Base-by-base conservation (phyloP, 176 grass and related monocot species). In the Eragrostis curvula region DNA sequence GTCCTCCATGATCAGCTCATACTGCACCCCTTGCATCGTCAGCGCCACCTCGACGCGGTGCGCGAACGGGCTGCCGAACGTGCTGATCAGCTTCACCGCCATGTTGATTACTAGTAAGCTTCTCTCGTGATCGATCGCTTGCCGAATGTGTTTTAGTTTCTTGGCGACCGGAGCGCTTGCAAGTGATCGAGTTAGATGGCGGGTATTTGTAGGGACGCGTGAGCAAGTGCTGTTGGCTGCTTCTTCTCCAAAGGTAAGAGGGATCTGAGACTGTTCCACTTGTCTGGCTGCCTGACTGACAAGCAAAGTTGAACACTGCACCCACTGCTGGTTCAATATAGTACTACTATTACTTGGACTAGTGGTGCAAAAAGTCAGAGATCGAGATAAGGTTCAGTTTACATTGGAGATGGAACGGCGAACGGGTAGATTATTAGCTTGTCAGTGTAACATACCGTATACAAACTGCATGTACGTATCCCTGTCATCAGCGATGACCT, bases 1-100 rank as follows among this genome's bases (percentile, higher is more conserved):
- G 12, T 91, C 60, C 49, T 91, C 85, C 0, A 13, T 2, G 12
- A 87, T 6, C 13, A 83, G 17, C 73, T 91, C 85, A 71, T 87
- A 87, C 1, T 75, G 40, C 5, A 87, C 74, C 2, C 73, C 84
- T 59, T 90, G 87, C 1, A 90, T 68, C 12, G 49, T 2, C 59
- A 91, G 59, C 3, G 80, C 89, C 0, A 52, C 70, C 74, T 91
- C 80, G 11, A 44, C 89, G 30, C 80, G 75, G 74, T 56, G 68
- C 12, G 13, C 14, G 30, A 46, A 87, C 18, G 85, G 51, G 69
- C 89, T 91, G 6, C 24, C 24, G 8, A 30, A 36, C 3, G 21
- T 0, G 36, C 84, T 58, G 47, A 90, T 14, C 12, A 89, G 5
- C 70, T 81, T 89, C 5, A 89, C 32, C 3, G 32, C 32, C 32